Evolutionary conservation across 23 red algal genomes (phyloP), one percentile per base, ranked within the genome.

Genomic region (Agarophyton chilense): DNA sequence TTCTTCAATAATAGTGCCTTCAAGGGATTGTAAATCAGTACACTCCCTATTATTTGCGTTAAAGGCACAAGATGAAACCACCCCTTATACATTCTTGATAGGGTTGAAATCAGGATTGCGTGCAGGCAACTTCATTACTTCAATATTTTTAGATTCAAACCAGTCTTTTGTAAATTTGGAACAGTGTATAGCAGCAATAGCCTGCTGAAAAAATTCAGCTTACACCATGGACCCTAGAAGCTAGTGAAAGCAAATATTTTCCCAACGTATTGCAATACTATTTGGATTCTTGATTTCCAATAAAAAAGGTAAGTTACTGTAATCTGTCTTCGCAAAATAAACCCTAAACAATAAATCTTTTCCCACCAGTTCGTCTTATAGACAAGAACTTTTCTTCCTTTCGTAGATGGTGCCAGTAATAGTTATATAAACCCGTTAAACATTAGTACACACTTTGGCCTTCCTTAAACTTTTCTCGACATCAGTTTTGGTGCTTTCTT

Each of bases 361-460:
- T 32, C 21, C 78, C 52, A 56, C 52, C 50, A n/a, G 57, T 29
- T 40, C 22, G 52, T 11, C 0, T 10, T 2, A 21, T 58, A 56
- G 78, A 82, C 31, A 82, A 61, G 5, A 58, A 32, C n/a, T 19
- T 5, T 40, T 53, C 34, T 57, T 82, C 13, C 5, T 24, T 61
- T 0, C 54, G 50, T 34, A 82, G 31, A 61, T 58, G 8, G 35
- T 82, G 78, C 78, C 52, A 82, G 40, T 58, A 61, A 32, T 58
- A 82, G 24, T 17, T 10, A 5, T 60, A 61, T n/a, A n/a, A n/a
- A n/a, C n/a, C n/a, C n/a, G n/a, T n/a, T n/a, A n/a, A n/a, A n/a
- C n/a, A n/a, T n/a, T n/a, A n/a, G n/a, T n/a, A n/a, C n/a, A n/a
- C n/a, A n/a, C n/a, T n/a, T n/a, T n/a, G n/a, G n/a, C n/a, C n/a